Evolutionary conservation across 1,284 basidiomycete genomes (phyloP).

Genomic region (Cutaneotrichosporon dermatis): DNA sequence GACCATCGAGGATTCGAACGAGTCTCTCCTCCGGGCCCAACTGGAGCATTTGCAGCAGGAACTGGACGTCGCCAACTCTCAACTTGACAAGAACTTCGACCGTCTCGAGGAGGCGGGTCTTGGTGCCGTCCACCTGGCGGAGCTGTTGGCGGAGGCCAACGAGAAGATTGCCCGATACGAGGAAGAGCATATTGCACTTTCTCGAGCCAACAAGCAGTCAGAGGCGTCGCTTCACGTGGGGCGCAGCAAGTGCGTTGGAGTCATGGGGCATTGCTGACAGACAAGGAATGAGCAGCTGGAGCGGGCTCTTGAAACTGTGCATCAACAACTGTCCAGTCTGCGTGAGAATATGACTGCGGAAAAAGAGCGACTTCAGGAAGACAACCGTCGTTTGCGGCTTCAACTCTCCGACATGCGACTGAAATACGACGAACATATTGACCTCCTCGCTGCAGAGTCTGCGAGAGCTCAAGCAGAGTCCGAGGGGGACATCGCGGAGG

Average conservation of each 20-base stretch:
- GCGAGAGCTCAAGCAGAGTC: constrained; percentile 2
- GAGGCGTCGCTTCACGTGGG: constrained; percentile 11
- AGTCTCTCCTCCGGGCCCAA: constrained; percentile 45
- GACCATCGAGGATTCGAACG: constrained; percentile 37
- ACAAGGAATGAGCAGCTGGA: constrained; percentile 24
- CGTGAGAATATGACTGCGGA: constrained; percentile 29
- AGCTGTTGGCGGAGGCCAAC: constrained; percentile 46
- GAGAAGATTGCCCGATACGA: constrained; percentile 44
- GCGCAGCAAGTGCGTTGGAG: constrained; percentile 3
- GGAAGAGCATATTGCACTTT: constrained; percentile 34
- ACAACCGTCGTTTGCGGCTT: constrained; percentile 30
- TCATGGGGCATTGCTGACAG: not conserved
- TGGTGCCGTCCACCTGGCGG: constrained; percentile 45
- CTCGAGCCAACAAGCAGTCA: constrained; percentile 29
- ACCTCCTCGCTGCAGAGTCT: constrained; percentile 10
- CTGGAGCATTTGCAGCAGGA: constrained; percentile 49
- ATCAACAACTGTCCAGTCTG: constrained; percentile 31
- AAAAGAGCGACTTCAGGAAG: constrained; percentile 27
- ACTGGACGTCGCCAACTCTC: constrained; percentile 46
- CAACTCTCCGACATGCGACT: constrained; percentile 20
- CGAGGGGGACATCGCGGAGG: not conserved
- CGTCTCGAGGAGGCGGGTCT: constrained; percentile 49
- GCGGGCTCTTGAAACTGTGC: constrained; percentile 28
- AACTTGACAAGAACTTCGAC: constrained; percentile 51
- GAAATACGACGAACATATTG: constrained; percentile 23